Evolutionary conservation across 2,329 filamentous ascomycete genomes (phyloP), one percentile per base, ranked within the genome.

Genomic region (Metarhizium guizhouense): DNA sequence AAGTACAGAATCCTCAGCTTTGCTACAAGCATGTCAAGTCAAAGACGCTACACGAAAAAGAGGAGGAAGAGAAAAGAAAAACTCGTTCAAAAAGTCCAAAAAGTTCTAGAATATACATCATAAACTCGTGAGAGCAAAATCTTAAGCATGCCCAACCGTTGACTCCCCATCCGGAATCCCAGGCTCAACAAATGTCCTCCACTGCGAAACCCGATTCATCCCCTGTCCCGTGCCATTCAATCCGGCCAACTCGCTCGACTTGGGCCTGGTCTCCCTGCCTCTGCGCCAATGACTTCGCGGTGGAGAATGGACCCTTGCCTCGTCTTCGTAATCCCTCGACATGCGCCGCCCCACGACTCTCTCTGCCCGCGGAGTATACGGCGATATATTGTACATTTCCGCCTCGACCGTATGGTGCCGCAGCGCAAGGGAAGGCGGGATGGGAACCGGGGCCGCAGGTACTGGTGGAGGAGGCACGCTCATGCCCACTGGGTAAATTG

Each of bases 141-240:
- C 32, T 47, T 54, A 55, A n/a, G 51, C 54, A 32, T 60, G 58
- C 10, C 54, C 51, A 18, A 42, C 34, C 30, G 52, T 54, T 7
- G 54, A 51, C 53, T 71, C 69, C 30, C 62, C 66, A 45, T 72
- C 70, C 47, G 73, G 72, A 43, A 66, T 59, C 4, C 75, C 76
- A 6, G 72, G 72, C 58, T 72, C 70, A 16, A 81, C 74, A 64
- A 76, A 77, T 45, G 67, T 71, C 57, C 70, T 70, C 78, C 78
- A 81, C 56, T 78, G 74, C 47, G 66, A 68, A 18, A 81, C 77
- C 6, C 78, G 70, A 59, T 74, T 70, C 71, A 74, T 71, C 10
- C 77, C 77, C 38, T 72, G 68, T 6, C 58, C 59, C 1, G 72
- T 74, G 32, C 68, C 74, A 43, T 69, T 71, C 43, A 81, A 69